A percentile compares a stretch with the other conserved stretches of the same genome.
These are phyloP conservation scores for Breviolum minutum DNA, from an alignment of 73 alveolate genomes.

Conservation along the genomic window DNA sequence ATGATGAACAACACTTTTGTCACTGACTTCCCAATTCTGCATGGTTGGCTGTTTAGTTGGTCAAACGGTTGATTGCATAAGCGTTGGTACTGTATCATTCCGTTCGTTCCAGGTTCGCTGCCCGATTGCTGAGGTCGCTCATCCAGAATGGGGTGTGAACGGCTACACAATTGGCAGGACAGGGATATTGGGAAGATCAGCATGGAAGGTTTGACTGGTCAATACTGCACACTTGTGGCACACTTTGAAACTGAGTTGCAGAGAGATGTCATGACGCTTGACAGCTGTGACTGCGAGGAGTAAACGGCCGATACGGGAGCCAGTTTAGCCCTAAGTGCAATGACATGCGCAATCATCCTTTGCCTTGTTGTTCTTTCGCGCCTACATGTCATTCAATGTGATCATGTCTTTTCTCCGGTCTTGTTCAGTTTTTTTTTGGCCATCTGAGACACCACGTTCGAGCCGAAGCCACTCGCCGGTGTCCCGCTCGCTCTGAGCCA, in stretches of 20 bases:
- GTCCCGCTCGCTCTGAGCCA: not conserved
- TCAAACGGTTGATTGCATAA: no score
- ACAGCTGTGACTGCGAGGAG: not conserved
- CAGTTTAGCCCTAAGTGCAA: not conserved
- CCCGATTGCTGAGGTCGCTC: slow-evolving; percentile 24
- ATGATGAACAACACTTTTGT: no score
- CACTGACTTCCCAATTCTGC: no score
- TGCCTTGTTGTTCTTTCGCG: no score
- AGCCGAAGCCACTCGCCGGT: slow-evolving; percentile 27
- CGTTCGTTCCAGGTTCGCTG: not conserved
- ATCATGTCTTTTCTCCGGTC: no score
- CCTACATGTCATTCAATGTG: no score
- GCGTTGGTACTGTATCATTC: no score
- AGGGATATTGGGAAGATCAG: not conserved
- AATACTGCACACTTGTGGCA: no score
- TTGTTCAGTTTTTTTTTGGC: not conserved
- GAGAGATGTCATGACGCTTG: no score
- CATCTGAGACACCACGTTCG: not conserved
- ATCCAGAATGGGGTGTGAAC: slow-evolving; percentile 43
- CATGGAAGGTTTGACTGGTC: not conserved
- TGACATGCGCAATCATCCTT: no score
- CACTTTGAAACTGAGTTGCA: no score
- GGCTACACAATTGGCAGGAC: slow-evolving; percentile 61
- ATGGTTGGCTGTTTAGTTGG: no score
- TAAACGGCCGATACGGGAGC: not conserved